These are phyloP conservation scores for Aspergillus biplanus DNA, from an alignment of 495 filamentous ascomycete genomes.

Conservation along the genomic window DNA sequence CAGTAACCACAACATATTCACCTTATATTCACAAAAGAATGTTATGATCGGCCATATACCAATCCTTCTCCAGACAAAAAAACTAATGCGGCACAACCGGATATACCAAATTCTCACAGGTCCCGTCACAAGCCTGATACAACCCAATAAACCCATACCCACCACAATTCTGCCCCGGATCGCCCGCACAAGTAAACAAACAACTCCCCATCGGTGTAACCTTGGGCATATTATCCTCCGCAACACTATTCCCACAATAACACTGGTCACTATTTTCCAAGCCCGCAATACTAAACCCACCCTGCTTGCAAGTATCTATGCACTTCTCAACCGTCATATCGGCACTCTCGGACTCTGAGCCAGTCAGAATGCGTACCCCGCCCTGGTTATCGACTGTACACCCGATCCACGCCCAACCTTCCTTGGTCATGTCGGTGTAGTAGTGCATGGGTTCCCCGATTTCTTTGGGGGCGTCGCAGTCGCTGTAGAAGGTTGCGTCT, in stretches of 20 bases:
- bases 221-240: neutral
- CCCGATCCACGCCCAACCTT: constrained; percentile 12
- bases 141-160: constrained; percentile 12
- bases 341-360: no score
- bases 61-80: no score
- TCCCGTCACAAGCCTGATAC: constrained; percentile 7
- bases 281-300: neutral
- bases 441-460: constrained; percentile 10
- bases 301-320: neutral
- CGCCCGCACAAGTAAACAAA: constrained; percentile 1
- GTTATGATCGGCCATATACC: no score
- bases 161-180: constrained; percentile 14
- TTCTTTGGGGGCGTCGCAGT: constrained; percentile 3
- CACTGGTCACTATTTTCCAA: neutral
- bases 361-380: neutral
- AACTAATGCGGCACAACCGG: constrained; percentile 4
- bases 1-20: no score
- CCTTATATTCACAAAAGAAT: no score
- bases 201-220: constrained; percentile 13
- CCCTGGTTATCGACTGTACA: neutral
- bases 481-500: neutral
- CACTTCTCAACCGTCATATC: neutral
- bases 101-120: constrained; percentile 4
- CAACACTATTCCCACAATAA: neutral
- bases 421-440: constrained; percentile 10